Percentiles rank a stretch among this genome's conserved stretches.
phyloP scores from a whole-genome alignment of 164 flowering plant species.

The grape (Vitis vinifera) region DNA sequence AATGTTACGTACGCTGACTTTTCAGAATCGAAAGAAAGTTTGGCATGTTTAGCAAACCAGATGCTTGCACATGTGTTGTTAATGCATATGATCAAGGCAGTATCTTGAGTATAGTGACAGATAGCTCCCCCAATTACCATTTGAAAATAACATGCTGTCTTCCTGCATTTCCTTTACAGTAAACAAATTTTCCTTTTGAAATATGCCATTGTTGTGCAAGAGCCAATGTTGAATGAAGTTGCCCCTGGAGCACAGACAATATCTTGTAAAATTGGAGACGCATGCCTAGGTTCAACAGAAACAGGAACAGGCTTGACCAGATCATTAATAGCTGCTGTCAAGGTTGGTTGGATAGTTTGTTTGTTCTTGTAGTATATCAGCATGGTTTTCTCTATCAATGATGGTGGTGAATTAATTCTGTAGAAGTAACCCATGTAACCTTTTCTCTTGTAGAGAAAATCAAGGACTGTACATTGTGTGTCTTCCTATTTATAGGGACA shows the following conservation, averaged over 20 bases:
- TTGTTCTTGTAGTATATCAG: too few species aligned
- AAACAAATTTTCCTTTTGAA: slow-evolving; percentile 7
- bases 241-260: slow-evolving; percentile 91
- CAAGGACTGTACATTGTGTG: too few species aligned
- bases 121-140: slow-evolving; percentile 63
- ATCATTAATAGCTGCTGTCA: slow-evolving; percentile 92
- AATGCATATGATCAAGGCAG: slow-evolving; percentile 90
- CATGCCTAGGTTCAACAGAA: slow-evolving; percentile 95
- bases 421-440: too few species aligned
- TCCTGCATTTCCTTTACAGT: neutral
- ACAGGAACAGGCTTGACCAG: slow-evolving; percentile 98
- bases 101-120: slow-evolving; percentile 89
- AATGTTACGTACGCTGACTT: slow-evolving; percentile 7
- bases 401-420: too few species aligned
- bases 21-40: slow-evolving; percentile 78
- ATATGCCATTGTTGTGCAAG: slow-evolving; percentile 39
- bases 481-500: too few species aligned
- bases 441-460: too few species aligned
- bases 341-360: slow-evolving; percentile 37
- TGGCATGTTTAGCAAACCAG: slow-evolving; percentile 90
- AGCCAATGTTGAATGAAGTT: slow-evolving; percentile 92
- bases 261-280: slow-evolving; percentile 94
- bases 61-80: slow-evolving; percentile 80
- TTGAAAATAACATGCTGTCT: neutral
- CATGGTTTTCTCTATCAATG: too few species aligned